phyloP scores from a whole-genome alignment of 1,139 yeast species.

The Zygosaccharomyces sapae region DNA sequence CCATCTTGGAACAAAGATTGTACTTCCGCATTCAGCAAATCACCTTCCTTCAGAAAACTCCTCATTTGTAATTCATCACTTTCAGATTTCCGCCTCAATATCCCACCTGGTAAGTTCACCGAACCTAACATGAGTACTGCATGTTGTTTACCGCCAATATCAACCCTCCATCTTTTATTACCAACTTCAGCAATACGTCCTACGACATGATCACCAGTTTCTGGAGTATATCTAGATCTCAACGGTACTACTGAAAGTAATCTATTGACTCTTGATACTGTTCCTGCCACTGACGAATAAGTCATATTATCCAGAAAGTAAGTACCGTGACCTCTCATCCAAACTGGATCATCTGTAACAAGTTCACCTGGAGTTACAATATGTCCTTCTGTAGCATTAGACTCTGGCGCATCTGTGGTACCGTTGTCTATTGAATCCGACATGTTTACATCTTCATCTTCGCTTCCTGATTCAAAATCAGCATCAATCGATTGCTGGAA shows the following conservation, averaged over 20 bases:
- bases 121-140: slow-evolving; percentile 92
- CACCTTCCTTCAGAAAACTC: slow-evolving; percentile 92
- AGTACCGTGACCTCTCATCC: slow-evolving; percentile 99
- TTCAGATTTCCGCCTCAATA: slow-evolving; percentile 86
- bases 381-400: slow-evolving; percentile 29
- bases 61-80: slow-evolving; percentile 97
- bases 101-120: slow-evolving; percentile 96
- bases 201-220: slow-evolving; percentile 92
- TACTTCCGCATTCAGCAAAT: slow-evolving; percentile 90
- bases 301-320: slow-evolving; percentile 67
- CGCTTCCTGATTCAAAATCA: slow-evolving; percentile 15
- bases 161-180: slow-evolving; percentile 92
- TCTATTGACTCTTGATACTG: slow-evolving; percentile 79
- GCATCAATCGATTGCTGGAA: slow-evolving; percentile 22
- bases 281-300: slow-evolving; percentile 90
- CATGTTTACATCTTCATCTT: slow-evolving; percentile 25
- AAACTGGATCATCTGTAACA: slow-evolving; percentile 88
- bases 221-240: slow-evolving; percentile 84
- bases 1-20: slow-evolving; percentile 89
- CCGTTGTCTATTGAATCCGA: slow-evolving; percentile 15
- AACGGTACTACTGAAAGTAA: slow-evolving; percentile 81
- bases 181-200: slow-evolving; percentile 96
- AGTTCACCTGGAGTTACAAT: slow-evolving; percentile 94
- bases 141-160: slow-evolving; percentile 88
- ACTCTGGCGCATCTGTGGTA: slow-evolving; percentile 16